Conservation (phyloP, 2,329 filamentous ascomycete species). For the Colletotrichum plurivorum region DNA sequence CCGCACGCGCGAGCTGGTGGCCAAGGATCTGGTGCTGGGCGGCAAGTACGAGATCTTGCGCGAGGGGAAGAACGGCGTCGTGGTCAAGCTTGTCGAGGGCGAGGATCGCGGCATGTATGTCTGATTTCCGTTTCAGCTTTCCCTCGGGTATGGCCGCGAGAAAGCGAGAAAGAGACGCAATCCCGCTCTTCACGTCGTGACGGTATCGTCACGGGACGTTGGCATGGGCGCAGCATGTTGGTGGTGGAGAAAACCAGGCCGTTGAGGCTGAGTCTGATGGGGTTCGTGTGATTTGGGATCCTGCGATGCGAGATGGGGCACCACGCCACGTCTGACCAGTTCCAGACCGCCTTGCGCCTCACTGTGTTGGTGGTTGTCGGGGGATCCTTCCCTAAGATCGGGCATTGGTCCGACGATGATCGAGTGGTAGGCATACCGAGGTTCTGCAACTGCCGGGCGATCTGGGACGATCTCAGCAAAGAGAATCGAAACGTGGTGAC, state of each 20-base stretch:
- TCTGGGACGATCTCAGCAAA: not conserved
- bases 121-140: not conserved
- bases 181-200: not conserved
- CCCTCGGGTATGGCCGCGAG: not conserved
- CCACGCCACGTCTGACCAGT: not conserved
- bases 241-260: not conserved
- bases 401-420: conserved; percentile 16
- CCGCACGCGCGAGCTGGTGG: conserved; percentile 92
- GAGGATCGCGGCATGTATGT: conserved; percentile 48
- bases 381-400: conserved; percentile 7
- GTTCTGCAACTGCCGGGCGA: too few species aligned
- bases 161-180: not conserved
- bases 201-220: conserved; percentile 14
- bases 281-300: not conserved
- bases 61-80: conserved; percentile 54
- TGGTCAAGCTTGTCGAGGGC: conserved; percentile 59
- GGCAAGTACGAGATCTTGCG: conserved; percentile 80
- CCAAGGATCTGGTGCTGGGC: conserved; percentile 91
- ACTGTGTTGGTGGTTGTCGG: not conserved
- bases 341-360: not conserved
- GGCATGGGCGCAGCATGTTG: not conserved
- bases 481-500: not conserved
- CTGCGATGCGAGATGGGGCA: conserved; percentile 15
- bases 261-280: conserved; percentile 1
- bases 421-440: not conserved